Evolutionary conservation across 768 basidiomycete genomes (phyloP), one percentile per base, ranked within the genome.

Genomic region (Mycena haematopus): DNA sequence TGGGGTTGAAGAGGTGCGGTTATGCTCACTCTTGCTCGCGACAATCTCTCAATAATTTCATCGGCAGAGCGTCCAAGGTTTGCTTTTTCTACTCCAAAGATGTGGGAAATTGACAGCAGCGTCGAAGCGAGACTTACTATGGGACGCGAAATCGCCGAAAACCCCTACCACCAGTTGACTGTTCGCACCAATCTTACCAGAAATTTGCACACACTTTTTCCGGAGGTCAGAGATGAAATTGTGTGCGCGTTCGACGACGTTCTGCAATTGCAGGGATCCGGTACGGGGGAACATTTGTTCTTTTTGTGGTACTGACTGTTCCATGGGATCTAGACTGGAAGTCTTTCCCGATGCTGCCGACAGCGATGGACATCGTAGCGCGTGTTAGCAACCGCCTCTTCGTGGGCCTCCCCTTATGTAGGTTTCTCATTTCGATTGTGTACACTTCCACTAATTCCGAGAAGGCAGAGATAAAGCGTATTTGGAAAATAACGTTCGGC

Each of bases 161-260:
- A 67, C 25, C 58, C 54, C 0, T 67, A 63, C 50, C 66, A 67
- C 46, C 25, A 31, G 8, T 31, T 29, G 25, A 50, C 51, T 4
- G 51, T 67, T n/a, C 62, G 62, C 27, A 59, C 55, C n/a, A 58
- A 24, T 25, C 40, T 42, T 27, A 67, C 62, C 4, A 29, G 66
- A n/a, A 77, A 73, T 54, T 63, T 78, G 13, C 72, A 64, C 2
- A 52, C 42, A 2, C 45, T 75, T 8, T 77, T 70, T 49, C 65
- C 72, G 0, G 71, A 71, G 19, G 68, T 82, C 15, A 68, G 64
- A 9, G 76, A 80, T 19, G 81, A 83, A 49, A 65, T 79, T 24
- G 29, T 68, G 19, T 56, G 61, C 24, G 58, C 65, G 0, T 66
- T 66, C 42, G 42, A 63, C 13, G 65, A 42, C 40, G 40, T 42